Evolutionary conservation across 2,329 filamentous ascomycete genomes (phyloP).

Genomic region (Penicillium italicum): DNA sequence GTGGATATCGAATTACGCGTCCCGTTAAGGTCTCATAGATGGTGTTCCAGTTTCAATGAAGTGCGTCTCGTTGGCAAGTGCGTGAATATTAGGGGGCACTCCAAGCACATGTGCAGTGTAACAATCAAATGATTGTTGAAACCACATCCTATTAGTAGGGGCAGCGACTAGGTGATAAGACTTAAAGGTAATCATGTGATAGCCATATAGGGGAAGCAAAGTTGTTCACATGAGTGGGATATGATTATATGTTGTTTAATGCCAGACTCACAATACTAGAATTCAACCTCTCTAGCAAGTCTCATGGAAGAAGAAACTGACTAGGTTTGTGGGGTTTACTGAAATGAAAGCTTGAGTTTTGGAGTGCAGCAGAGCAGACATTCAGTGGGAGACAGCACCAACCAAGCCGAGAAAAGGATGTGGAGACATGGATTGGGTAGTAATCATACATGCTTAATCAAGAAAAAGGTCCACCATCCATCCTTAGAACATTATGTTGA

Average conservation of each 20-base stretch:
- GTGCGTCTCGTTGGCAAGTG: too few species aligned
- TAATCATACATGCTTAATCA: background rate
- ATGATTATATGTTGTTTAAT: too few species aligned
- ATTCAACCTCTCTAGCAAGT: background rate
- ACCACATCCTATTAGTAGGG: too few species aligned
- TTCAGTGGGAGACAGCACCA: too few species aligned
- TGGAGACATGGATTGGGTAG: background rate
- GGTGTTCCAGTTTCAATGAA: too few species aligned
- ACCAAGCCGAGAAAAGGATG: background rate
- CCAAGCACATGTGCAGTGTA: too few species aligned
- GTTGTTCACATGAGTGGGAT: background rate
- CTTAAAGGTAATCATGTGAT: background rate
- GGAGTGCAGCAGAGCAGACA: background rate
- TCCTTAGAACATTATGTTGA: background rate
- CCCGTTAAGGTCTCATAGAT: too few species aligned
- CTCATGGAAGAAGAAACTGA: background rate
- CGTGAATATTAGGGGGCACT: too few species aligned
- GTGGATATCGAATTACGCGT: too few species aligned
- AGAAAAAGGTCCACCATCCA: background rate
- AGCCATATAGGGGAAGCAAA: background rate
- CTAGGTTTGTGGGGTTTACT: background rate
- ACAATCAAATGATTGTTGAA: too few species aligned
- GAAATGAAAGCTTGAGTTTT: background rate
- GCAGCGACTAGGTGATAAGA: too few species aligned
- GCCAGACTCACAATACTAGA: background rate